Evolutionary conservation across 768 basidiomycete species (phyloP), one percentile per base, ranked within the genome.

Genomic region (Hypholoma sublateritium): DNA sequence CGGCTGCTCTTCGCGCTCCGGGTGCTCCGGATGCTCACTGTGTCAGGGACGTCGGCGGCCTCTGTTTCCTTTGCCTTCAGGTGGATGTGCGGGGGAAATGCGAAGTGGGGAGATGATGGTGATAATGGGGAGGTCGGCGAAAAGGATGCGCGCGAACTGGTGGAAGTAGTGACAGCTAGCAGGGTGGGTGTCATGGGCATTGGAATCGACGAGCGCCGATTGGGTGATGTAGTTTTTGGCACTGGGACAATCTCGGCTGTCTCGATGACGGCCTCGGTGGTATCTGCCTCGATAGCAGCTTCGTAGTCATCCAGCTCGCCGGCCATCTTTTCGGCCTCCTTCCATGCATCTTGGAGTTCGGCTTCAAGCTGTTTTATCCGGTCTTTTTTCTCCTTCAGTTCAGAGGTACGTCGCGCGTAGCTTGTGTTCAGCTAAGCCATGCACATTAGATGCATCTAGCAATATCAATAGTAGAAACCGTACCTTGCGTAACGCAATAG

Each of bases 291-390:
- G 22, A 67, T 65, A 12, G 64, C 72, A 22, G 67, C 69, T 52
- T 86, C 83, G 50, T 84, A 68, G 42, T 83, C 83, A 66, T 93
- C 89, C 64, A 91, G 79, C 66, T 91, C 88, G 50, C 74, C 69
- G 1, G 90, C 91, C 62, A 91, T 74, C 41, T 80, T 82, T 62
- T 90, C 86, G 2, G 89, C 91, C 57, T 87, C 85, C 46, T 78
- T 79, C 91, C 91, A 93, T 0, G 90, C 91, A 52, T 93, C 91
- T 47, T 87, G 84, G 21, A 92, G 75, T 60, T 91, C 88, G 13
- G 80, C 87, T 62, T 88, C 78, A 19, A 93, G 79, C 51, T 81
- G 76, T 22, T 71, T 71, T 21, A 88, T 79, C 36, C 77, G 74
- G 11, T 75, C 66, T 52, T 76, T 77, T 4, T 81, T 75, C 7